phyloP scores from a whole-genome alignment of 2,329 filamentous ascomycete species.

The Pseudopithomyces maydicus region DNA sequence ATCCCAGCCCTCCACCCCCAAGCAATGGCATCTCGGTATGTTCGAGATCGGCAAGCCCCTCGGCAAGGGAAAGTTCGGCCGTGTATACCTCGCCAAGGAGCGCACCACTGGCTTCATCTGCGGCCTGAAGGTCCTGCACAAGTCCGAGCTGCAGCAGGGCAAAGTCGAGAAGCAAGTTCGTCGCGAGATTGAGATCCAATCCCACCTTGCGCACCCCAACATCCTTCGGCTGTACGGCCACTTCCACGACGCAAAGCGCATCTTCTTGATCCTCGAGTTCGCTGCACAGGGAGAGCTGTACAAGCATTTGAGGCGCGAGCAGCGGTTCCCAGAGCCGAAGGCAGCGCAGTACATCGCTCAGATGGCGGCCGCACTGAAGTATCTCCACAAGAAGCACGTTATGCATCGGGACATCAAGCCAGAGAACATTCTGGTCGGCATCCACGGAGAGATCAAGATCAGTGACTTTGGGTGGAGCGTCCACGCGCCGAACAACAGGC shows the following conservation, averaged over 20 bases:
- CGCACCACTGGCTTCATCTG: constrained; percentile 80
- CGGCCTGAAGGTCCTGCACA: constrained; percentile 85
- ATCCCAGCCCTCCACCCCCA: constrained; percentile 43
- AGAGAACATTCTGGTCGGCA: constrained; percentile 93
- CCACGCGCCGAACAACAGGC: constrained; percentile 91
- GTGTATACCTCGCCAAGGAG: constrained; percentile 84
- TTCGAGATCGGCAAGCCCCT: constrained; percentile 89
- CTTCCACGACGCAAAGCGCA: constrained; percentile 86
- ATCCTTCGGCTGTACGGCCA: constrained; percentile 83
- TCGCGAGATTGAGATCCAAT: constrained; percentile 88
- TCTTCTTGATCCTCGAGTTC: constrained; percentile 87
- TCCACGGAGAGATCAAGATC: constrained; percentile 98
- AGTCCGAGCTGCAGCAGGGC: constrained; percentile 78
- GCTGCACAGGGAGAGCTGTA: constrained; percentile 86
- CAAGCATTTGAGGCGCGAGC: constrained; percentile 80
- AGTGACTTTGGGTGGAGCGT: constrained; percentile 99
- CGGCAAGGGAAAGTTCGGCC: constrained; percentile 85
- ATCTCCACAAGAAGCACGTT: constrained; percentile 94
- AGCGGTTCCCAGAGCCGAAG: constrained; percentile 83
- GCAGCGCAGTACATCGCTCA: constrained; percentile 86
- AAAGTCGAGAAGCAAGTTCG: constrained; percentile 86
- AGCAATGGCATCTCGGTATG: constrained; percentile 85
- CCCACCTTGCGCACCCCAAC: constrained; percentile 83
- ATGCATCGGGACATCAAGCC: constrained; percentile 98
- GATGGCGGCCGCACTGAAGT: constrained; percentile 87